These are phyloP conservation scores for Sodiomyces alkalinus DNA, from an alignment of 2,329 filamentous ascomycete species.

Conservation along the genomic window DNA sequence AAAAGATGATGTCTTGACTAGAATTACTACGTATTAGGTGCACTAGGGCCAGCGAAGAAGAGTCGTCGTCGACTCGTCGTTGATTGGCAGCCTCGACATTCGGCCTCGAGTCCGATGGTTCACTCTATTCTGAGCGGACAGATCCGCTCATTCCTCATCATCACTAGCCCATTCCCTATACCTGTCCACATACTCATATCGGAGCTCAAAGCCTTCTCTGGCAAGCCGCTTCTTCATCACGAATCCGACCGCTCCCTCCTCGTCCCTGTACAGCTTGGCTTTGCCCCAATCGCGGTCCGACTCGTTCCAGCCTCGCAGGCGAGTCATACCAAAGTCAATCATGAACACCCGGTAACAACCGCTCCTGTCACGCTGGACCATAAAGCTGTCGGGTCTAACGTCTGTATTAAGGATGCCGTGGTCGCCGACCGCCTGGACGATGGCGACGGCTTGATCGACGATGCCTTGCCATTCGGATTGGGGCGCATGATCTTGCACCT, in stretches of 20 bases:
- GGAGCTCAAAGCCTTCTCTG: not conserved
- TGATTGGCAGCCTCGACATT: too few species aligned
- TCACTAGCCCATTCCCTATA: not conserved
- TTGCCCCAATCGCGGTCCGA: conserved; percentile 9
- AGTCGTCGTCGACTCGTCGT: too few species aligned
- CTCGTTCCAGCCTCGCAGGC: conserved; percentile 8
- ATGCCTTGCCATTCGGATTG: conserved; percentile 7
- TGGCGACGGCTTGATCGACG: conserved; percentile 9
- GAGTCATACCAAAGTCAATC: conserved; percentile 12
- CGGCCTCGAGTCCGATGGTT: too few species aligned
- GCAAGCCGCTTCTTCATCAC: conserved; percentile 6
- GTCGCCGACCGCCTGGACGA: conserved; percentile 9
- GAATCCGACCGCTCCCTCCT: conserved; percentile 10
- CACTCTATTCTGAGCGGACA: not conserved
- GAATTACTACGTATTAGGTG: too few species aligned
- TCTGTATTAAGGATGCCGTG: conserved; percentile 11
- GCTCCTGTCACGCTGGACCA: conserved; percentile 5
- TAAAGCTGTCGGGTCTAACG: conserved; percentile 11
- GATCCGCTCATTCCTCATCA: not conserved
- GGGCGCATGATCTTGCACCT: conserved; percentile 2
- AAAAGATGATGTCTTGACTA: too few species aligned
- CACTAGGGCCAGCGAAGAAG: too few species aligned
- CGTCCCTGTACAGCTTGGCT: conserved; percentile 9
- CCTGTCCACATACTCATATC: not conserved
- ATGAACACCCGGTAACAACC: conserved; percentile 8